These are phyloP conservation scores for Boletellus sp. DNA, from an alignment of 768 basidiomycete genomes.

Conservation along the genomic window DNA sequence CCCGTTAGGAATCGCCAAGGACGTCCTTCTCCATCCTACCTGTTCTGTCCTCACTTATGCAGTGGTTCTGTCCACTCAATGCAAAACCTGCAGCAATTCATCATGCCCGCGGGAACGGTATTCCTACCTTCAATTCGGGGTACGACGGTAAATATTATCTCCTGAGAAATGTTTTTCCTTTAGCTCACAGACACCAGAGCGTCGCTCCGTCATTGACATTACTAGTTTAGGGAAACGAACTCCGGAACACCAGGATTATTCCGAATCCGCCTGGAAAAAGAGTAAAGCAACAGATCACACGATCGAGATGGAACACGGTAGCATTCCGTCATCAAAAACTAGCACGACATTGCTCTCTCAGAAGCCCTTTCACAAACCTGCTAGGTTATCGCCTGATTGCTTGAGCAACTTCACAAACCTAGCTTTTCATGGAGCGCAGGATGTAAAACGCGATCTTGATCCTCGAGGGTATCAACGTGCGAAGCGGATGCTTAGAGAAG, in stretches of 20 bases:
- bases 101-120: neutral
- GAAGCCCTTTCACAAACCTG: neutral
- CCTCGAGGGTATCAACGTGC: slow-evolving; percentile 80
- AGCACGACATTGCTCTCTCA: neutral
- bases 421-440: neutral
- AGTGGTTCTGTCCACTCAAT: neutral
- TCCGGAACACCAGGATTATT: neutral
- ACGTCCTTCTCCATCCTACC: neutral
- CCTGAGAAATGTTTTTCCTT: neutral
- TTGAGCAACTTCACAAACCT: neutral
- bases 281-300: neutral
- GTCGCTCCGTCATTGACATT: neutral
- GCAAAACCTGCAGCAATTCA: neutral
- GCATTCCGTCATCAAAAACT: neutral
- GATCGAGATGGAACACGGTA: neutral
- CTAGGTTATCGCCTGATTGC: neutral
- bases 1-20: slow-evolving; percentile 10
- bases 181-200: neutral
- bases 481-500: slow-evolving; percentile 78
- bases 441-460: slow-evolving; percentile 35
- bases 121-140: slow-evolving; percentile 12
- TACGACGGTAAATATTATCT: slow-evolving; percentile 8
- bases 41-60: slow-evolving; percentile 2
- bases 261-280: neutral
- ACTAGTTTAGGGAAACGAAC: neutral